phyloP scores from a whole-genome alignment of 2,329 filamentous ascomycete species.

The Sarocladiaceae sp. region DNA sequence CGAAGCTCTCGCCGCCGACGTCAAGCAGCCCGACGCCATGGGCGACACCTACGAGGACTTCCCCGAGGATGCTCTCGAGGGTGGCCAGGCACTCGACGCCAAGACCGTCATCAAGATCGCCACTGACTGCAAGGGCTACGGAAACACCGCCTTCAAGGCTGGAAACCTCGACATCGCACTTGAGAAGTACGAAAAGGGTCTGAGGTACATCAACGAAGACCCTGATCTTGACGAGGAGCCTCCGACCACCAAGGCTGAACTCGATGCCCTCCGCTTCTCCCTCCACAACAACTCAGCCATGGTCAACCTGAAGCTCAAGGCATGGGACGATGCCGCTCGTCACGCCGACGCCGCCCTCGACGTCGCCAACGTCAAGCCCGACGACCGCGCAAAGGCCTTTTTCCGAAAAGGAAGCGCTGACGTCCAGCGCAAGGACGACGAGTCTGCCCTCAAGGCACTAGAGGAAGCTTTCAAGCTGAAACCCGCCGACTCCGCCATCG shows the following conservation, averaged over 20 bases:
- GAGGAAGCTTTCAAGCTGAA: conserved; percentile 70
- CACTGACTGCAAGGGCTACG: conserved; percentile 81
- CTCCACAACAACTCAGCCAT: conserved; percentile 88
- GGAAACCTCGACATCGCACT: conserved; percentile 67
- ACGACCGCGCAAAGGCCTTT: conserved; percentile 83
- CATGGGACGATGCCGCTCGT: conserved; percentile 65
- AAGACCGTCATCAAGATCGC: conserved; percentile 73
- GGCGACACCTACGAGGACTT: conserved; percentile 95
- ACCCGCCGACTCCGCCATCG: conserved; percentile 71
- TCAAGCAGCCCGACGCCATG: conserved; percentile 70
- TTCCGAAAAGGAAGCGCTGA: conserved; percentile 79
- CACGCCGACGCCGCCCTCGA: conserved; percentile 71
- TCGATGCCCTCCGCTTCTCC: conserved; percentile 74
- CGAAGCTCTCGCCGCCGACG: conserved; percentile 61
- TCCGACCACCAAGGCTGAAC: conserved; percentile 57
- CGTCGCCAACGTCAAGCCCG: conserved; percentile 59
- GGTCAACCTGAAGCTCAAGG: conserved; percentile 74
- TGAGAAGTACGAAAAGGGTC: conserved; percentile 90
- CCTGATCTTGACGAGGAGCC: conserved; percentile 70
- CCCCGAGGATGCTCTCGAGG: conserved; percentile 72
- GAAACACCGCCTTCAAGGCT: conserved; percentile 87
- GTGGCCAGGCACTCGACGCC: conserved; percentile 54
- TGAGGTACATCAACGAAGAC: conserved; percentile 86
- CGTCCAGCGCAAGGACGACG: conserved; percentile 77
- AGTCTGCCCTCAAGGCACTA: conserved; percentile 71